Base-by-base conservation (phyloP, 1,284 basidiomycete species). In the Boletellus deceptivus region DNA sequence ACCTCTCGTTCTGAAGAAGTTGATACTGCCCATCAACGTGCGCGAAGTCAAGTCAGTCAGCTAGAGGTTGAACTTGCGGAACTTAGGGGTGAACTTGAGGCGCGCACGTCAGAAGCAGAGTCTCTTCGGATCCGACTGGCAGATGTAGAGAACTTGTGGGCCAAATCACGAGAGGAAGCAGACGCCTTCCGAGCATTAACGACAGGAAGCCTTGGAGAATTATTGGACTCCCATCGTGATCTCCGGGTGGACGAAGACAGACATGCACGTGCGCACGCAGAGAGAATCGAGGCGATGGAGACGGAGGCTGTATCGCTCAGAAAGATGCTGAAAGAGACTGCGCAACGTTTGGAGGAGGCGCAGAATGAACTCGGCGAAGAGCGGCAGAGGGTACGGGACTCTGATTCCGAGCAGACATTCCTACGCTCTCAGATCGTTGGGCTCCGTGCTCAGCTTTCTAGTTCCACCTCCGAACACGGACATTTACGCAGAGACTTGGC, bases 121-220 rank as follows among this genome's bases (percentile, higher is more conserved):
- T 69, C 78, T n/a, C 76, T 85, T 1, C 77, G 80, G 38, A 70
- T 74, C 10, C 78, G 85, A 48, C 71, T 91, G 41, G 75, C 78
- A 20, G 90, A 94, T 55, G 83, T 86, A 14, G 91, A 95, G 68
- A 89, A 88, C 59, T 82, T 87, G 10, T 94, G 91, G 87, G 81
- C 89, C 27, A 89, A 89, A 67, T 91, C 91, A 36, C 82, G 92
- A 10, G 91, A 95, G 69, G 93, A 97, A 72, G 90, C 91, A 5
- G 91, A 93, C 65, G 83, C 85, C 3, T 83, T 93, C 67, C 79
- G 92, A 43, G 84, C 85, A 9, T 74, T 94, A 41, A 94, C 92
- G 2, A 92, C 90, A 0, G 86, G 87, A 38, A 80, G 86, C 55
- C 77, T 98, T 3, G 91, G 92, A 31, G 84, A 94, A 62, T 74